phyloP scores from a whole-genome alignment of 2,329 filamentous ascomycete genomes.

The Alternaria hordeiaustralica region DNA sequence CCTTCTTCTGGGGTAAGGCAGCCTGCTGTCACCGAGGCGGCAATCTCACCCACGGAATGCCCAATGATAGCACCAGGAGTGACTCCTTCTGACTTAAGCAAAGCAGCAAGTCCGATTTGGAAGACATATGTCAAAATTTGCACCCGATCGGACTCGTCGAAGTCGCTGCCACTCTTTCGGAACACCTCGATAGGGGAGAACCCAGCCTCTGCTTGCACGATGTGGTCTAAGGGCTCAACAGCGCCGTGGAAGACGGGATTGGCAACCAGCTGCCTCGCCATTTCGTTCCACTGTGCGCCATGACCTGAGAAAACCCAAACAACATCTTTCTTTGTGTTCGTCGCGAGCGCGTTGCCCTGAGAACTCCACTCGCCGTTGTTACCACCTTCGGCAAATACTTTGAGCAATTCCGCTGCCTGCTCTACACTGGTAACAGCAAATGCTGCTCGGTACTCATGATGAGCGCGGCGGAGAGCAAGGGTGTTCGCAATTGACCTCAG shows the following conservation, averaged over 20 bases:
- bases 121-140: conserved; percentile 47
- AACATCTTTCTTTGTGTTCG: neutral
- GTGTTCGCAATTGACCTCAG: neutral
- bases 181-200: conserved; percentile 22
- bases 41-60: conserved; percentile 39
- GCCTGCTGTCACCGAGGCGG: conserved; percentile 40
- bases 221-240: neutral
- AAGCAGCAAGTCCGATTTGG: conserved; percentile 31
- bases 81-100: conserved; percentile 24
- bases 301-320: conserved; percentile 42
- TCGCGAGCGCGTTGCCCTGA: neutral
- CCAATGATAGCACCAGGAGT: conserved; percentile 21
- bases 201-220: conserved; percentile 19
- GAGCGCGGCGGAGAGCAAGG: neutral
- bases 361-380: neutral
- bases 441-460: neutral
- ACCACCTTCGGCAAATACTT: neutral
- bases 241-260: neutral
- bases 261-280: conserved; percentile 30
- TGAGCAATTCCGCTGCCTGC: neutral
- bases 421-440: neutral
- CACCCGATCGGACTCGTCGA: conserved; percentile 26
- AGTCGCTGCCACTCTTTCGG: conserved; percentile 9
- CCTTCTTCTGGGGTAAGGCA: conserved; percentile 44
- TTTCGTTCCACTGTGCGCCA: conserved; percentile 36